phyloP scores from a whole-genome alignment of 768 basidiomycete genomes.

The Lactarius deliciosus region DNA sequence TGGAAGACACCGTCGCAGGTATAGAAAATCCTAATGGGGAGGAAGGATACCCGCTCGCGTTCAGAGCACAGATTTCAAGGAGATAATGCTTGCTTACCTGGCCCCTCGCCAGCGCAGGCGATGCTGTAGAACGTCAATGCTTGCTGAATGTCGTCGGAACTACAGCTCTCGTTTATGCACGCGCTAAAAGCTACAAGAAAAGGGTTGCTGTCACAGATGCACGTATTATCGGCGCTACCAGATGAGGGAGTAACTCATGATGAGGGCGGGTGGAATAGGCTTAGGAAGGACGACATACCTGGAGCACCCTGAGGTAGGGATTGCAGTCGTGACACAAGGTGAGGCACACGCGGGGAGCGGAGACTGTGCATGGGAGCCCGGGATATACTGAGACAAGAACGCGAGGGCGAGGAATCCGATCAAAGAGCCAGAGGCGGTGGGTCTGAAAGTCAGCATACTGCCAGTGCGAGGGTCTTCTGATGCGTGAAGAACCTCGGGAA shows the following conservation, averaged over 20 bases:
- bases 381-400: background rate
- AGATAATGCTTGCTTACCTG: background rate
- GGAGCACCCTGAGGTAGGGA: background rate
- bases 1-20: background rate
- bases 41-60: background rate
- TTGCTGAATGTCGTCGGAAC: background rate
- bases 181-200: background rate
- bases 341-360: background rate
- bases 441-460: background rate
- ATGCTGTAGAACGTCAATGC: background rate
- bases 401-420: background rate
- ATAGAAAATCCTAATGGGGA: background rate
- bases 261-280: background rate
- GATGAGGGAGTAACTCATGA: background rate
- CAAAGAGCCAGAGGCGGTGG: background rate
- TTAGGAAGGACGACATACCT: background rate
- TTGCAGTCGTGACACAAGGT: background rate
- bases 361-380: slow-evolving; percentile 1
- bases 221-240: background rate
- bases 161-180: background rate
- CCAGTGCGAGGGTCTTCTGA: background rate
- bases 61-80: background rate
- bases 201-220: background rate
- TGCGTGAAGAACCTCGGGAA: background rate
- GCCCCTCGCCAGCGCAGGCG: background rate